phyloP scores from a whole-genome alignment of 768 basidiomycete species.

The Mycena leptocephala region DNA sequence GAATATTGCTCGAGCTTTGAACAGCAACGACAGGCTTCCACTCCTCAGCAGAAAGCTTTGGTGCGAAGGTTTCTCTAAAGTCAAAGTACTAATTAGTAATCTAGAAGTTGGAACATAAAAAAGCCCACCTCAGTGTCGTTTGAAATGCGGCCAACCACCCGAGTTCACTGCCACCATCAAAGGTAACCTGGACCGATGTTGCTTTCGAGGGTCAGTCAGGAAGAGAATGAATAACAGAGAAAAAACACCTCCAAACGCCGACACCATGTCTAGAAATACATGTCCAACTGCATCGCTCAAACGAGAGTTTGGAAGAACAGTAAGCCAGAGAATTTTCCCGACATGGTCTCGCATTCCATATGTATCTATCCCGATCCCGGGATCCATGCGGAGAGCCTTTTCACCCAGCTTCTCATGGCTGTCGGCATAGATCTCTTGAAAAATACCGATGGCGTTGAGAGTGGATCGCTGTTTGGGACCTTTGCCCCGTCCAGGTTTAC shows the following conservation, averaged over 20 bases:
- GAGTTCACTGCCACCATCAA: background rate
- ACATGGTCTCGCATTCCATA: constrained; percentile 27
- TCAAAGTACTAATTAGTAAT: background rate
- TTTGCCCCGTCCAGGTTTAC: no score
- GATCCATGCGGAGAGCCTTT: constrained; percentile 11
- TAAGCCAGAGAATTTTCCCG: background rate
- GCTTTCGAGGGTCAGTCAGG: background rate
- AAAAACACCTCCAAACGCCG: background rate
- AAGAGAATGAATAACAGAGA: no score
- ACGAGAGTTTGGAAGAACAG: background rate
- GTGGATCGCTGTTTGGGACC: background rate
- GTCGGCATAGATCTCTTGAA: constrained; percentile 21
- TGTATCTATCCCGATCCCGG: constrained; percentile 25
- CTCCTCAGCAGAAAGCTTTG: background rate
- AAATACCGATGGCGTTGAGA: constrained; percentile 8
- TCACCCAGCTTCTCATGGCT: constrained; percentile 21
- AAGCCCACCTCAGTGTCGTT: background rate
- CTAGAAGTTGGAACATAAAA: background rate
- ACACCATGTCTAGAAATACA: constrained; percentile 14
- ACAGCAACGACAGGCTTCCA: background rate
- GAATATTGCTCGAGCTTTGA: constrained; percentile 8
- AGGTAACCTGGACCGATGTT: background rate
- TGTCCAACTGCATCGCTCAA: constrained; percentile 13
- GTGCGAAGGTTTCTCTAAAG: background rate
- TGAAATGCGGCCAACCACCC: background rate